Evolutionary conservation across 495 filamentous ascomycete genomes (phyloP).

Genomic region (Amniculicola lignicola): DNA sequence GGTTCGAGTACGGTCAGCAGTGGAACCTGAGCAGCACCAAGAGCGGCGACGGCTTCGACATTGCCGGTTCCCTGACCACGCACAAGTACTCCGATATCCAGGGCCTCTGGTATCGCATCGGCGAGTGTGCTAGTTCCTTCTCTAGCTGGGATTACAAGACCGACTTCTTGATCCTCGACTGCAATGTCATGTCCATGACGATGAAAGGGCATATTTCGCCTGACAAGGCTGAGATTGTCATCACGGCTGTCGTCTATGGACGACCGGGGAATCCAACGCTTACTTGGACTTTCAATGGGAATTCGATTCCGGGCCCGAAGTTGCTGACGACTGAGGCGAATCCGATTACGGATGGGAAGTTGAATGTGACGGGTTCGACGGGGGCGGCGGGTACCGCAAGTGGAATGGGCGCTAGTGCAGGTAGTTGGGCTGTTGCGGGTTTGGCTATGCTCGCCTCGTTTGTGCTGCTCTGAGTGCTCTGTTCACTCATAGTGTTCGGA

Average conservation of each 20-base stretch:
- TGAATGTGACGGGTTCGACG: neutral
- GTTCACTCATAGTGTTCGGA: no score
- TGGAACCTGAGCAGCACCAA: conserved; percentile 6
- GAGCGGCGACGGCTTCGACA: conserved; percentile 8
- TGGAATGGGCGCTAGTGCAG: neutral
- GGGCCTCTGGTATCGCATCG: conserved; percentile 3
- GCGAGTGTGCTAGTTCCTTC: neutral
- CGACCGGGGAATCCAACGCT: conserved; percentile 2
- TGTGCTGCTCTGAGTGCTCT: neutral
- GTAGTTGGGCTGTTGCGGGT: neutral
- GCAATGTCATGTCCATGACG: neutral
- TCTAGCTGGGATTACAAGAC: conserved; percentile 3
- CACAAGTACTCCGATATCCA: conserved; percentile 3
- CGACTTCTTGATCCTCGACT: neutral
- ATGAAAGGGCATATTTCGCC: conserved; percentile 1
- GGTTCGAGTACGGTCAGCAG: conserved; percentile 3
- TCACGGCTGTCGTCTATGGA: conserved; percentile 1
- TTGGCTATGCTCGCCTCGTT: neutral
- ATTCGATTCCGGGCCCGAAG: conserved; percentile 1
- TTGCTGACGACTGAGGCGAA: conserved; percentile 1
- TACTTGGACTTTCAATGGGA: neutral
- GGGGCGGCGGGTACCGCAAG: conserved; percentile 4
- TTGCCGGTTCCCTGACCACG: neutral
- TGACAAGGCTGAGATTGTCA: neutral
- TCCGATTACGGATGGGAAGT: conserved; percentile 2